phyloP scores from a whole-genome alignment of 2,329 filamentous ascomycete species.

The Didymosphaeria variabile region DNA sequence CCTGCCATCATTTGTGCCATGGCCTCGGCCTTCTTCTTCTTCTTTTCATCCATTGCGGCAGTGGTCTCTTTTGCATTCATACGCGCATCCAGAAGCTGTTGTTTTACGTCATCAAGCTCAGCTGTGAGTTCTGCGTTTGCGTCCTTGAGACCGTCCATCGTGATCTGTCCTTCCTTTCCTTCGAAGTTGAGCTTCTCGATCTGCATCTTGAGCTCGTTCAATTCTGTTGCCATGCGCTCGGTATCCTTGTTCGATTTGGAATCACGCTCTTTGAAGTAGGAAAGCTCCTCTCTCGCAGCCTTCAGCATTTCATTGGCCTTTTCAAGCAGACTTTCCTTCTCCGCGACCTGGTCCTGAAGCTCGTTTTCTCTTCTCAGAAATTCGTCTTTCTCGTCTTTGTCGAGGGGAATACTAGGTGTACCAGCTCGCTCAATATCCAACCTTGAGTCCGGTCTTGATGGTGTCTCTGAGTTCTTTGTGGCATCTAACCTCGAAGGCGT shows the following conservation, averaged over 20 bases:
- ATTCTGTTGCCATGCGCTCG: constrained; percentile 82
- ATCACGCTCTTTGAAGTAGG: constrained; percentile 85
- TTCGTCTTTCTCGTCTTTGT: constrained; percentile 97
- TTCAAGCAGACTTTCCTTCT: constrained; percentile 85
- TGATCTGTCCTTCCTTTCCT: constrained; percentile 95
- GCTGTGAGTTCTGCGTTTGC: constrained; percentile 91
- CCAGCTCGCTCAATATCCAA: constrained; percentile 79
- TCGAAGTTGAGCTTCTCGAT: constrained; percentile 95
- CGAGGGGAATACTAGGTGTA: constrained; percentile 86
- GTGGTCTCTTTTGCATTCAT: constrained; percentile 96
- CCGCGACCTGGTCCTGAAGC: constrained; percentile 93
- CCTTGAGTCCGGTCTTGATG: constrained; percentile 68
- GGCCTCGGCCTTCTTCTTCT: constrained; percentile 97
- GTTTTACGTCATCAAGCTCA: constrained; percentile 94
- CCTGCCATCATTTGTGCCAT: constrained; percentile 99
- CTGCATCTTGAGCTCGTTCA: constrained; percentile 96
- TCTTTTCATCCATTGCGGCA: constrained; percentile 92
- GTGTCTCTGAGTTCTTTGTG: constrained; percentile 54
- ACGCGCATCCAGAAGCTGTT: constrained; percentile 92
- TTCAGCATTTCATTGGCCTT: constrained; percentile 81
- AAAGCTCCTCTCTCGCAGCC: constrained; percentile 86
- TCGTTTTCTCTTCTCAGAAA: constrained; percentile 96
- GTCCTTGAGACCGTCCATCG: constrained; percentile 96
- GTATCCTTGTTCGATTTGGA: constrained; percentile 87
- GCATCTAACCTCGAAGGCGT: constrained; percentile 66